These are phyloP conservation scores for Kodamaea laetipori DNA, from an alignment of 805 yeast species.

Conservation along the genomic window DNA sequence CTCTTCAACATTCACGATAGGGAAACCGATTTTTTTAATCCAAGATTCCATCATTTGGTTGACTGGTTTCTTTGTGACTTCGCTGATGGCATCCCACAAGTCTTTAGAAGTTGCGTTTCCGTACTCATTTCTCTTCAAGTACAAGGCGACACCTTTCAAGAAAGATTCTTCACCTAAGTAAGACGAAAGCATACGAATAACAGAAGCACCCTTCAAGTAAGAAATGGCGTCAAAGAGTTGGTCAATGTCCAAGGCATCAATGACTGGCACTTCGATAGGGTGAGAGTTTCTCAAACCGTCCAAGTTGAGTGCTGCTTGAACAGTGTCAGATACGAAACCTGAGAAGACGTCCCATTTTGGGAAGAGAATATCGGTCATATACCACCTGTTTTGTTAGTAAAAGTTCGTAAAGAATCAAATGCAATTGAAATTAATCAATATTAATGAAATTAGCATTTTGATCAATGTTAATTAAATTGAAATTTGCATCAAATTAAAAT, in stretches of 20 bases:
- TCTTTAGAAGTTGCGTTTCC: slow-evolving; percentile 75
- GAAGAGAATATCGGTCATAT: slow-evolving; percentile 65
- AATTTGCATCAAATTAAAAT: too few species aligned
- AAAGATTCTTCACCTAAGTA: slow-evolving; percentile 69
- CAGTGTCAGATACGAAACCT: slow-evolving; percentile 51
- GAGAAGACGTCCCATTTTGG: slow-evolving; percentile 84
- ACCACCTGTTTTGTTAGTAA: slow-evolving; percentile 54
- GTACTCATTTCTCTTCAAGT: slow-evolving; percentile 62
- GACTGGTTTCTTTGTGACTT: slow-evolving; percentile 63
- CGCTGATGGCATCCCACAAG: slow-evolving; percentile 67
- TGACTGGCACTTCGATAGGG: slow-evolving; percentile 81
- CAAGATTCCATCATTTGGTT: slow-evolving; percentile 63
- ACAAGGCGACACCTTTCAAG: slow-evolving; percentile 70
- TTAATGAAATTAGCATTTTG: too few species aligned
- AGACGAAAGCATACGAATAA: slow-evolving; percentile 73
- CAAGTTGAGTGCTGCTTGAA: slow-evolving; percentile 53
- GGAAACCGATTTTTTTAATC: slow-evolving; percentile 76
- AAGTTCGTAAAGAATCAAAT: too few species aligned
- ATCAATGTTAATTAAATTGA: too few species aligned
- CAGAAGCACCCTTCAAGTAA: slow-evolving; percentile 78
- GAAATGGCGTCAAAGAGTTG: slow-evolving; percentile 84
- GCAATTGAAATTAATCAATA: too few species aligned
- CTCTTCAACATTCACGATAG: slow-evolving; percentile 56
- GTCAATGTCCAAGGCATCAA: slow-evolving; percentile 74
- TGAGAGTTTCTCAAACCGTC: slow-evolving; percentile 68